Conservation (phyloP, 179 eudicot species). For the Camellia oleifera region DNA sequence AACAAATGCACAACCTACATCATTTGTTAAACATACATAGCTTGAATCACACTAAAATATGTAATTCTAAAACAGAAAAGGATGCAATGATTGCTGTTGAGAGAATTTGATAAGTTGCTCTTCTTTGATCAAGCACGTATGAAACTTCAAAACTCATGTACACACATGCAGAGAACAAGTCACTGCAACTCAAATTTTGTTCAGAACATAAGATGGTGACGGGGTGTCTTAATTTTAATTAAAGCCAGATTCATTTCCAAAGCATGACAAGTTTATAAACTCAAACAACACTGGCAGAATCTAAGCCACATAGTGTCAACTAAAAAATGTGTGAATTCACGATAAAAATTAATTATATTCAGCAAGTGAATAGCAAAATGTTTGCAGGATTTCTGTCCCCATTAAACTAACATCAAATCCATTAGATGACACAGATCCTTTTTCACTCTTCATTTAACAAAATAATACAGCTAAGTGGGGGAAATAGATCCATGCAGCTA, state of each 20-base stretch:
- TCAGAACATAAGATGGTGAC: background rate
- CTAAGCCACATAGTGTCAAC: background rate
- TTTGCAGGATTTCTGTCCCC: too few relatives aligned
- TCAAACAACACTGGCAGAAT: background rate
- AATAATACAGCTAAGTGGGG: too few relatives aligned
- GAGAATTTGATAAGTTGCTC: background rate
- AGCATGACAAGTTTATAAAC: background rate
- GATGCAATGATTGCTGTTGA: background rate
- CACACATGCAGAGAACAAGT: background rate
- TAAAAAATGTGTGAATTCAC: background rate
- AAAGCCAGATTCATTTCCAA: background rate
- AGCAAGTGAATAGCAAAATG: too few relatives aligned
- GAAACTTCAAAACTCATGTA: background rate
- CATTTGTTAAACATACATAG: background rate
- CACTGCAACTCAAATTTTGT: slow-evolving; percentile 7
- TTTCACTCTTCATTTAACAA: background rate
- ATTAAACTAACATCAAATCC: too few relatives aligned
- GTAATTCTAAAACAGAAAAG: background rate
- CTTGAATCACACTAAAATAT: background rate
- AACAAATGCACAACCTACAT: background rate
- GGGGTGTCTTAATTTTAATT: background rate
- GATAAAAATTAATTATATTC: background rate
- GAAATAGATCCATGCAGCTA: background rate
- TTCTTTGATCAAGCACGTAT: background rate
- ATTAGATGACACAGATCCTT: too few relatives aligned